Percentiles rank a stretch among this genome's conserved stretches.
These are phyloP conservation scores for Stagonosporopsis cucurbitacearum DNA, from an alignment of 2,329 filamentous ascomycete genomes.

Conservation along the genomic window DNA sequence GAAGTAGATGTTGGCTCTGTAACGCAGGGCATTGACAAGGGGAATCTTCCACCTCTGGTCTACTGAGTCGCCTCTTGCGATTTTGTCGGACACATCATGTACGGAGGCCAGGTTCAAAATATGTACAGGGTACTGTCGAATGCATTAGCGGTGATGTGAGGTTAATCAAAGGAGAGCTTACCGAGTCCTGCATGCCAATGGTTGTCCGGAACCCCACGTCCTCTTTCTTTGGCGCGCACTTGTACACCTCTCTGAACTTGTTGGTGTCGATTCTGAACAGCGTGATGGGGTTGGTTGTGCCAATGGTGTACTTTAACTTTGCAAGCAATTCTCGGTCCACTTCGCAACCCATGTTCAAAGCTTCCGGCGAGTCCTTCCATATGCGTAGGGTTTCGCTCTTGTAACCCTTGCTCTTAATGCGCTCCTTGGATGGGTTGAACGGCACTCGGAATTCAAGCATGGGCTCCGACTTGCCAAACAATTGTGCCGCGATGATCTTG, in stretches of 20 bases:
- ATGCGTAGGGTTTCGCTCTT: conserved; percentile 66
- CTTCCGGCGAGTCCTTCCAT: conserved; percentile 65
- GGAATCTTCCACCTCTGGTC: conserved; percentile 37
- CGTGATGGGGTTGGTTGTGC: conserved; percentile 68
- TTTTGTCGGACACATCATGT: conserved; percentile 63
- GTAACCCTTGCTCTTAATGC: conserved; percentile 67
- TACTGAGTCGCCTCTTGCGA: conserved; percentile 53
- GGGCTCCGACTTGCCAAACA: conserved; percentile 55
- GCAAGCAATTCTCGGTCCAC: conserved; percentile 62
- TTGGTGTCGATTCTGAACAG: conserved; percentile 72
- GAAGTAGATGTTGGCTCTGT: conserved; percentile 75
- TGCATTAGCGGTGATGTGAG: conserved; percentile 14
- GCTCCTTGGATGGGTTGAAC: conserved; percentile 64
- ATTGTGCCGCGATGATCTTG: conserved; percentile 43
- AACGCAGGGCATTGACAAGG: conserved; percentile 67
- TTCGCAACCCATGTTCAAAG: conserved; percentile 54
- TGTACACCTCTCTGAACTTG: conserved; percentile 64
- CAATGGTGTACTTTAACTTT: conserved; percentile 70
- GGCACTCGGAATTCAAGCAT: conserved; percentile 72
- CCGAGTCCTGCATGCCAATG: conserved; percentile 73
- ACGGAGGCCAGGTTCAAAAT: conserved; percentile 71
- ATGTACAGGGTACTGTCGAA: conserved; percentile 69
- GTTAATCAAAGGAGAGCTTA: conserved; percentile 47
- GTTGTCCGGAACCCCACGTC: conserved; percentile 69
- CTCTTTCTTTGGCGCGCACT: conserved; percentile 65